Evolutionary conservation across 148 eudicot genomes (phyloP), one percentile per base, ranked within the genome.

Genomic region (Cornus florida): DNA sequence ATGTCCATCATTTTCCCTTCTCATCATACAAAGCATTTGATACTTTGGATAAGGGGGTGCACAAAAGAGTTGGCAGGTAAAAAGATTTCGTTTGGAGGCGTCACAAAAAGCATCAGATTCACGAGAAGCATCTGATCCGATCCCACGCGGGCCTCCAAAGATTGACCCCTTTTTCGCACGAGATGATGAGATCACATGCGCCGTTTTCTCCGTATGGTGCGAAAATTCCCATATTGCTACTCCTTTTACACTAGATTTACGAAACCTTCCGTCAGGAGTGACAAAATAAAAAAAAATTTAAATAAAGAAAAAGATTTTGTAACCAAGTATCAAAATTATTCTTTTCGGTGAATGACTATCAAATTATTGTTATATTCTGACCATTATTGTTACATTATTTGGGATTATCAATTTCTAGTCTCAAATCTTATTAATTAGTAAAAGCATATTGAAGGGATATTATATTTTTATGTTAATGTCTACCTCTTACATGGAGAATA

Each of bases 41-140:
- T 71, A 50, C 74, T 71, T n/a, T 43, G 59, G 74, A 71, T 43
- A 71, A 43, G 74, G 73, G 28, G 28, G 28, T n/a, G 57, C 7
- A 41, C 7, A 43, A 28, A 23, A 32, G 74, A 50, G 32, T 50
- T 24, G 11, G 50, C 19, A 13, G 74, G 11, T 13, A 46, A 32
- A 9, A 22, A 28, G 28, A 28, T 28, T 28, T 28, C 28, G 28
- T 57, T 57, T 57, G 64, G 2, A 5, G 11, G 64, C 17, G 17
- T 13, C 62, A 57, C 62, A 70, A 9, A 17, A 23, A 24, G 75
- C 60, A 72, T 72, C 75, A 28, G 75, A 50, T 72, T 72, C 75
- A 16, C 38, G 60, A 57, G 62, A 48, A 72, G 75, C n/a, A 48
- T 72, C 75, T 72, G 23, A 50, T 72, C 62, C 62, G 8, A n/a